phyloP scores from a whole-genome alignment of 73 alveolate species.

The Chromera velia region DNA sequence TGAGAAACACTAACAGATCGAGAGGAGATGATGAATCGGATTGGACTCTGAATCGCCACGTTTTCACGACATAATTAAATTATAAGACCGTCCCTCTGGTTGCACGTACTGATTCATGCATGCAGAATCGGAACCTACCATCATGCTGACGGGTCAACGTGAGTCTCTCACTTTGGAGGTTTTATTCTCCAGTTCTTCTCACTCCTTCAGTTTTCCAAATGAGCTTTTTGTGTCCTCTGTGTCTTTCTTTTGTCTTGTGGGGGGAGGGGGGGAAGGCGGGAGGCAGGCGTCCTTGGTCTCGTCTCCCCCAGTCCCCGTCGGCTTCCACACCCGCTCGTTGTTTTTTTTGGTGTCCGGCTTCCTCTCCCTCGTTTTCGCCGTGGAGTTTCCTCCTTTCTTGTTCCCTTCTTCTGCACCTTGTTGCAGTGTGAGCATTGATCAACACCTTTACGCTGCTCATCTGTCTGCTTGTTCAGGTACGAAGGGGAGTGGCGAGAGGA shows the following conservation, averaged over 20 bases:
- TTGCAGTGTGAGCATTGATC: neutral
- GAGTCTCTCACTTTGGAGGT: neutral
- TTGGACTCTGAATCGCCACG: too few species aligned
- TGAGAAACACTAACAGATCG: too few species aligned
- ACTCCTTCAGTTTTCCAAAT: neutral
- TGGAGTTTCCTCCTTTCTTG: too few species aligned
- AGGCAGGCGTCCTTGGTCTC: too few species aligned
- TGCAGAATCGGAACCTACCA: neutral
- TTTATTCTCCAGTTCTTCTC: neutral
- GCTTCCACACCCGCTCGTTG: neutral
- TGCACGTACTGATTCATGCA: too few species aligned
- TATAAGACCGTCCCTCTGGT: too few species aligned
- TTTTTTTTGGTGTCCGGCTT: neutral
- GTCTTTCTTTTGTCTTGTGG: neutral
- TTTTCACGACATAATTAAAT: too few species aligned
- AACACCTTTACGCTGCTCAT: constrained; percentile 35
- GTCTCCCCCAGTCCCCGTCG: neutral
- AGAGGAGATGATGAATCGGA: too few species aligned
- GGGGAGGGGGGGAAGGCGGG: too few species aligned
- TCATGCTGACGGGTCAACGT: constrained; percentile 2
- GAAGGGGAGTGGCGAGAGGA: constrained; percentile 47
- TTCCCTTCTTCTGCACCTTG: neutral
- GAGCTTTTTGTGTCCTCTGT: neutral
- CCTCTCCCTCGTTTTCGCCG: neutral
- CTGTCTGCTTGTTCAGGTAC: constrained; percentile 32